These are phyloP conservation scores for Fusarium paranaense DNA, from an alignment of 2,329 filamentous ascomycete species.

Conservation along the genomic window DNA sequence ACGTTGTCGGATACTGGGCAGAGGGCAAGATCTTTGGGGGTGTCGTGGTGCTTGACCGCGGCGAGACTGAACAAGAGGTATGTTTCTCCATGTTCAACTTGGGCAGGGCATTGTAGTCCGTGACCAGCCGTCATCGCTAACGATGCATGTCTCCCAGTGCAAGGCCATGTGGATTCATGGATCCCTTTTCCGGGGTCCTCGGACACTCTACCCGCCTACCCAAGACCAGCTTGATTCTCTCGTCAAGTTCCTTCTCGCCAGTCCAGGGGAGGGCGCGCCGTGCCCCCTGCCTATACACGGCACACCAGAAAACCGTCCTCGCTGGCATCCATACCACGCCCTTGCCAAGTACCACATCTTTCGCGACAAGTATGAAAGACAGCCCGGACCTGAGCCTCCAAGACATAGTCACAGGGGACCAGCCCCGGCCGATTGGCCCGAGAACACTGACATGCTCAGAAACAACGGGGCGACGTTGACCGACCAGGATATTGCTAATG, in stretches of 20 bases:
- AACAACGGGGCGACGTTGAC: not conserved
- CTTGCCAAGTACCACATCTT: conserved; percentile 19
- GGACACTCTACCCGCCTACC: conserved; percentile 17
- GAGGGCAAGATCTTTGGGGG: conserved; percentile 29
- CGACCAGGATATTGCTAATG: not conserved
- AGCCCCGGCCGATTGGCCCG: conserved; percentile 15
- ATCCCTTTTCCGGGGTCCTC: not conserved
- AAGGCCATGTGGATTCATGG: conserved; percentile 11
- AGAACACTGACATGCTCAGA: not conserved
- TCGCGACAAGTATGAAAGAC: conserved; percentile 17
- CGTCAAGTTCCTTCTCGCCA: not conserved
- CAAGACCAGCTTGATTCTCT: conserved; percentile 11
- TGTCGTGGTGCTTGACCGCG: conserved; percentile 16
- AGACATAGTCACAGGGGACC: not conserved
- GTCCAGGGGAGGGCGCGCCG: not conserved
- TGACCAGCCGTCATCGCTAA: not conserved
- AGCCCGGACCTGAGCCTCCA: not conserved
- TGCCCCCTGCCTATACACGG: conserved; percentile 8
- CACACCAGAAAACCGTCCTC: not conserved
- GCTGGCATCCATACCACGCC: conserved; percentile 14
- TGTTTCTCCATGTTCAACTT: not conserved
- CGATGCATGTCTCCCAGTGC: not conserved
- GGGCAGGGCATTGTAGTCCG: not conserved
- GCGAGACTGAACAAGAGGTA: conserved; percentile 17
- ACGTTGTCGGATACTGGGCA: conserved; percentile 28